Evolutionary conservation across 1,139 yeast genomes (phyloP), one percentile per base, ranked within the genome.

Genomic region (Kazachstania sp.): DNA sequence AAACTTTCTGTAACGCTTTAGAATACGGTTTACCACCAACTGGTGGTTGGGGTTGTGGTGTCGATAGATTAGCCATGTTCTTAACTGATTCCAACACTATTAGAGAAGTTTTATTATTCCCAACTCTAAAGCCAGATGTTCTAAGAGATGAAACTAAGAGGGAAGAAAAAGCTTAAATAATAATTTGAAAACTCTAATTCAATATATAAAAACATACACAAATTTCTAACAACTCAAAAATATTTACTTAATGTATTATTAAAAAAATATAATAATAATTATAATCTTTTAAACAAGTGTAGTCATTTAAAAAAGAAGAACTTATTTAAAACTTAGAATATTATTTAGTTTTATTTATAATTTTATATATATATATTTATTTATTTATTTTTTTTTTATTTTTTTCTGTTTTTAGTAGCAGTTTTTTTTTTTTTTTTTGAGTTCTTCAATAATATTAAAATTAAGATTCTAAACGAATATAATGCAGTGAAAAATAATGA

Each of bases 41-140:
- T 62, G 98, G 95, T 69, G 98, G 98, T 61, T 92, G 97, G 97
- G 98, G 98, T 63, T 85, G 95, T 74, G 98, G 98, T 79, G 88
- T 92, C 61, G 98, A 92, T 72, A 86, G 98, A 77, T 70, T 92
- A 64, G 92, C 96, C 66, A 92, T 92, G 98, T 90, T 92, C 76
- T 79, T 92, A 74, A 92, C 97, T 55, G 81, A 92, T 71, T 86
- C 97, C 51, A 86, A 87, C 75, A 87, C 97, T 57, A 92, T 92
- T 67, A 87, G 96, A 83, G 98, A 92, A 75, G 98, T 92, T 41
- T 77, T 92, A 61, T 75, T 92, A 67, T 92, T 92, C 95, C 98
- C 98, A 68, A 90, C 97, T 57, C 86, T 92, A 79, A 90, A 88
- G 76, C 97, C 97, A 46, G 97, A 90, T 70, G 79, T 56, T 40